phyloP scores from a whole-genome alignment of 2,329 filamentous ascomycete genomes.

The Coniochaeta hoffmannii region DNA sequence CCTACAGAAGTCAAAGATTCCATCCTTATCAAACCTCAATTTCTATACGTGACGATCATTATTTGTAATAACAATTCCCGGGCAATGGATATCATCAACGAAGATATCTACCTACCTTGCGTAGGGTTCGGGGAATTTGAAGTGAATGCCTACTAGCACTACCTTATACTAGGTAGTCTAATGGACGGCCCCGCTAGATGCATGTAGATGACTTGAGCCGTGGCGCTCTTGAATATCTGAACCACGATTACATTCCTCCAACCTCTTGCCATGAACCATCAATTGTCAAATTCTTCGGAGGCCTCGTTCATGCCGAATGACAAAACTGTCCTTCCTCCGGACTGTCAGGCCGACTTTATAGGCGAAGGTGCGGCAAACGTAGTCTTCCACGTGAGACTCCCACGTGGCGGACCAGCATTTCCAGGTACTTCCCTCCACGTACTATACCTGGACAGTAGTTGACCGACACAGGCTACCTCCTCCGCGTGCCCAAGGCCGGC shows the following conservation, averaged over 20 bases:
- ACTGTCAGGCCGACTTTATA: constrained; percentile 28
- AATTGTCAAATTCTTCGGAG: background rate
- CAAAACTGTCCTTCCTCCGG: background rate
- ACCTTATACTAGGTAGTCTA: too few relatives aligned
- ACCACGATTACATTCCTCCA: too few relatives aligned
- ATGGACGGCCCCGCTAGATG: background rate
- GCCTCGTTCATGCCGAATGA: background rate
- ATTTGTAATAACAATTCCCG: too few relatives aligned
- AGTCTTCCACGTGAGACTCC: constrained; percentile 51
- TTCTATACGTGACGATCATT: too few relatives aligned
- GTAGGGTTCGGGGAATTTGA: too few relatives aligned
- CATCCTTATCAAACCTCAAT: too few relatives aligned
- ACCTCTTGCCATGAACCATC: background rate
- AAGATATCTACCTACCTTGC: too few relatives aligned
- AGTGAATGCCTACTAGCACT: too few relatives aligned
- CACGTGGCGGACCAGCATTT: constrained; percentile 1
- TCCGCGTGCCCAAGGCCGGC: constrained; percentile 54
- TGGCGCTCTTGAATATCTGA: background rate
- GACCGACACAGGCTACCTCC: constrained; percentile 35
- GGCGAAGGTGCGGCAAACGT: constrained; percentile 72
- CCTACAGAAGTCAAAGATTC: too few relatives aligned
- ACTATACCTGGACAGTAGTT: constrained; percentile 5
- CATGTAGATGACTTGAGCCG: background rate
- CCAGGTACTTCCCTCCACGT: constrained; percentile 6
- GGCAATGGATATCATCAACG: too few relatives aligned